Conservation (phyloP, 2,329 filamentous ascomycete genomes). For the Aaosphaeria arxii region DNA sequence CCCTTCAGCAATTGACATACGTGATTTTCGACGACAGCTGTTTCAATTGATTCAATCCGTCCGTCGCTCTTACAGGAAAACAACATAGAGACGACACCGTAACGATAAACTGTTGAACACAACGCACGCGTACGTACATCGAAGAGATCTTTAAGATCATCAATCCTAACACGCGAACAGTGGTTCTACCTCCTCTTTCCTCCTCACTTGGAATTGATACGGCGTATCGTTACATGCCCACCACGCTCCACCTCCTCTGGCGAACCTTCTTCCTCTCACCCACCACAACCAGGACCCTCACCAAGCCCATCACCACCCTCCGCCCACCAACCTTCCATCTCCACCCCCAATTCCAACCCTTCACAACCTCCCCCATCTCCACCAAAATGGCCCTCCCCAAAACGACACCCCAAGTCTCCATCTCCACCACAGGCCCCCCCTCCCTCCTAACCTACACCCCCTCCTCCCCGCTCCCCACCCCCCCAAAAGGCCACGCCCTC, state of each 20-base stretch:
- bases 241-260: background rate
- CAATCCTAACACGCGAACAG: too few relatives aligned
- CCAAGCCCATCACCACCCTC: background rate
- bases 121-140: too few relatives aligned
- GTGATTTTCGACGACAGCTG: too few relatives aligned
- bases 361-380: background rate
- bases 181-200: background rate
- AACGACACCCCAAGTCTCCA: slow-evolving; percentile 71
- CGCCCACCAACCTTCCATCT: background rate
- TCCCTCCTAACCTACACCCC: slow-evolving; percentile 71
- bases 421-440: slow-evolving; percentile 68
- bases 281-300: background rate
- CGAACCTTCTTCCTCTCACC: background rate
- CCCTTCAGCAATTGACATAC: too few relatives aligned
- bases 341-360: background rate
- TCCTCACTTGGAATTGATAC: background rate
- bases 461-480: slow-evolving; percentile 67
- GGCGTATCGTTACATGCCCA: background rate
- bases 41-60: too few relatives aligned
- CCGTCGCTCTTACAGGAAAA: too few relatives aligned
- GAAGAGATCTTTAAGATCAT: too few relatives aligned
- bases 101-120: too few relatives aligned
- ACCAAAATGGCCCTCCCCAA: slow-evolving; percentile 47
- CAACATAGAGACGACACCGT: too few relatives aligned
- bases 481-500: slow-evolving; percentile 68